phyloP scores from a whole-genome alignment of 163 green algal species.

The Scenedesmus sp. region DNA sequence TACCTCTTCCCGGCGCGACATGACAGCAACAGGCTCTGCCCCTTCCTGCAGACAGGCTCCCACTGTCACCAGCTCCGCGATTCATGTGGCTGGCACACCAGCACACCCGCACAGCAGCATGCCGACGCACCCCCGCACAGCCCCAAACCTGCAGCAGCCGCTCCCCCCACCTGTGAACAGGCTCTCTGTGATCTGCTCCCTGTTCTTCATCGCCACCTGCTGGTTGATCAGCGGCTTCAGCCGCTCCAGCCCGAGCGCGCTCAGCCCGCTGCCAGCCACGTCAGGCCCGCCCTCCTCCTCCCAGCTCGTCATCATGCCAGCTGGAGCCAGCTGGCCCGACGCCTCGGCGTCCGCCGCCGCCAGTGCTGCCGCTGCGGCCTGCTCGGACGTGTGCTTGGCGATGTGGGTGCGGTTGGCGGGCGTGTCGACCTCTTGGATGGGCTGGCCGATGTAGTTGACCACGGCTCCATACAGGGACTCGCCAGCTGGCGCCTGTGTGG shows the following conservation, averaged over 20 bases:
- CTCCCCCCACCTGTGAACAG: slow-evolving; percentile 83
- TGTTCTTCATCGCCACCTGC: slow-evolving; percentile 81
- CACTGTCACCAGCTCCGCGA: too few species aligned
- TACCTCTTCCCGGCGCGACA: too few species aligned
- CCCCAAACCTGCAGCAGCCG: too few species aligned
- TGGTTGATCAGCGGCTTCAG: slow-evolving; percentile 79
- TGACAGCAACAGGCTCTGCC: too few species aligned
- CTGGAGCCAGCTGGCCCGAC: background rate
- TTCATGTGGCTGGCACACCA: too few species aligned
- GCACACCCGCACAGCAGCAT: too few species aligned
- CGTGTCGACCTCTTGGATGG: slow-evolving; percentile 41
- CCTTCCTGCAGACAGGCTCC: too few species aligned
- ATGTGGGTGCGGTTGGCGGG: slow-evolving; percentile 24
- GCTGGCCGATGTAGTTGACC: slow-evolving; percentile 75
- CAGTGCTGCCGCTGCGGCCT: slow-evolving; percentile 17
- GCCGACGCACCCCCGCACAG: too few species aligned
- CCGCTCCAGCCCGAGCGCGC: slow-evolving; percentile 46
- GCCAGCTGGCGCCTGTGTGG: slow-evolving; percentile 56
- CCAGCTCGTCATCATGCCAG: slow-evolving; percentile 45
- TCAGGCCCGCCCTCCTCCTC: slow-evolving; percentile 40
- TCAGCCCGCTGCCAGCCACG: slow-evolving; percentile 17
- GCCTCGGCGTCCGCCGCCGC: slow-evolving; percentile 21
- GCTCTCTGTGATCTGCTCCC: slow-evolving; percentile 86
- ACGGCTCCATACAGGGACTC: slow-evolving; percentile 67
- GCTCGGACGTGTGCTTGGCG: slow-evolving; percentile 7